Evolutionary conservation across 1,139 yeast species (phyloP).

Genomic region (Saccharomyces hybrid): DNA sequence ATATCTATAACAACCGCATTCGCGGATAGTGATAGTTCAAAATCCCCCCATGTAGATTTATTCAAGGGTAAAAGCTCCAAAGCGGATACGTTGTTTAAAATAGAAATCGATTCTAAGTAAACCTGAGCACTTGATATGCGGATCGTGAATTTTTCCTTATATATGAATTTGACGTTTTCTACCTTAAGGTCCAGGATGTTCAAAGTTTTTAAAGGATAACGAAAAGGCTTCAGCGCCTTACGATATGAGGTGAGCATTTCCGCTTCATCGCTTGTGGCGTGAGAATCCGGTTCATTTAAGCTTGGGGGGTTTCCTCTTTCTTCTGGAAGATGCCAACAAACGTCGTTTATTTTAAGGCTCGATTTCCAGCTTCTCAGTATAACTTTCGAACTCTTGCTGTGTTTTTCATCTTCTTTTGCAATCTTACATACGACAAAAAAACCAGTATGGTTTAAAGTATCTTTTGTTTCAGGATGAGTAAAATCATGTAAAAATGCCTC

Average conservation of each 20-base stretch:
- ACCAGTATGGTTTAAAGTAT: slow-evolving; percentile 16
- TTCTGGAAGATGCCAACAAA: slow-evolving; percentile 5
- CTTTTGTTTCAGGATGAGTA: slow-evolving; percentile 10
- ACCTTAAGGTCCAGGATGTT: slow-evolving; percentile 25
- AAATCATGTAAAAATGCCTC: slow-evolving; percentile 19
- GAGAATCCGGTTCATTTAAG: background rate
- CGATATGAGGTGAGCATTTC: slow-evolving; percentile 2
- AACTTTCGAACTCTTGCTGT: slow-evolving; percentile 5
- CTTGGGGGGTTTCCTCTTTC: background rate
- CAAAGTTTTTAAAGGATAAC: slow-evolving; percentile 11
- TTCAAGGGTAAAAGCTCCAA: slow-evolving; percentile 18
- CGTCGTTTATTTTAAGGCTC: slow-evolving; percentile 6
- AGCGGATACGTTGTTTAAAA: slow-evolving; percentile 16
- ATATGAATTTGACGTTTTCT: slow-evolving; percentile 21
- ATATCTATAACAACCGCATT: slow-evolving; percentile 19
- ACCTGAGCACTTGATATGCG: slow-evolving; percentile 25
- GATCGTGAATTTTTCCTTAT: slow-evolving; percentile 11
- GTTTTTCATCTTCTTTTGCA: slow-evolving; percentile 4
- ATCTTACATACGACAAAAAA: slow-evolving; percentile 13
- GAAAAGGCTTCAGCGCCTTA: slow-evolving; percentile 12
- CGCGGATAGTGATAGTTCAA: slow-evolving; percentile 26
- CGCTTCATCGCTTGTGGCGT: background rate
- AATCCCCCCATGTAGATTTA: slow-evolving; percentile 13
- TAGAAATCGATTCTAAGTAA: slow-evolving; percentile 19
- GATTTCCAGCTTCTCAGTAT: slow-evolving; percentile 16